These are phyloP conservation scores for Vickermania spadyakhi DNA, from an alignment of 208 protist genomes.

Conservation along the genomic window DNA sequence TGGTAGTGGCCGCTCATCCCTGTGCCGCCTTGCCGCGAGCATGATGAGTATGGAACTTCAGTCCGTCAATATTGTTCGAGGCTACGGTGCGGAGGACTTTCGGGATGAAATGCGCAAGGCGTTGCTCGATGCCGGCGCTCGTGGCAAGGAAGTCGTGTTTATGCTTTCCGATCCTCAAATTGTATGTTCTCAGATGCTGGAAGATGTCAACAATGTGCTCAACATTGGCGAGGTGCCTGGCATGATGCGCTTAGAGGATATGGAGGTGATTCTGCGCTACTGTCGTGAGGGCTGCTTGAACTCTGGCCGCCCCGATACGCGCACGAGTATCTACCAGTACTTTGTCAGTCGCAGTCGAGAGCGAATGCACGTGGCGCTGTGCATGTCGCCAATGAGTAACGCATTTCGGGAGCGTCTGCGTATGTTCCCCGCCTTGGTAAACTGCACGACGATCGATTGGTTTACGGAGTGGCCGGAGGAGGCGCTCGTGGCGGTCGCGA, in stretches of 20 bases:
- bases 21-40: slow-evolving; percentile 90
- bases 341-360: slow-evolving; percentile 91
- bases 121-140: slow-evolving; percentile 67
- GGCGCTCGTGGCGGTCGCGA: slow-evolving; percentile 86
- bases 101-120: slow-evolving; percentile 91
- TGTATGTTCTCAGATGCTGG: slow-evolving; percentile 89
- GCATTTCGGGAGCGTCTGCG: slow-evolving; percentile 89
- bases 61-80: slow-evolving; percentile 81
- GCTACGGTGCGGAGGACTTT: slow-evolving; percentile 91
- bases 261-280: slow-evolving; percentile 87
- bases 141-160: slow-evolving; percentile 88
- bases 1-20: slow-evolving; percentile 92
- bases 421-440: slow-evolving; percentile 96
- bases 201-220: slow-evolving; percentile 97
- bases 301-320: slow-evolving; percentile 81
- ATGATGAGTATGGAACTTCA: slow-evolving; percentile 89
- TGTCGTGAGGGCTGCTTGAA: slow-evolving; percentile 54
- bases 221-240: slow-evolving; percentile 96
- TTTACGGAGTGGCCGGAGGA: slow-evolving; percentile 93
- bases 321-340: slow-evolving; percentile 80
- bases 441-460: slow-evolving; percentile 98
- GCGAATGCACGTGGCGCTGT: slow-evolving; percentile 93
- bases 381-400: slow-evolving; percentile 93
- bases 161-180: slow-evolving; percentile 94
- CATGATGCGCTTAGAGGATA: slow-evolving; percentile 92